These are phyloP conservation scores for Macadamia tetraphylla DNA, from an alignment of 164 flowering plant genomes.

Conservation along the genomic window DNA sequence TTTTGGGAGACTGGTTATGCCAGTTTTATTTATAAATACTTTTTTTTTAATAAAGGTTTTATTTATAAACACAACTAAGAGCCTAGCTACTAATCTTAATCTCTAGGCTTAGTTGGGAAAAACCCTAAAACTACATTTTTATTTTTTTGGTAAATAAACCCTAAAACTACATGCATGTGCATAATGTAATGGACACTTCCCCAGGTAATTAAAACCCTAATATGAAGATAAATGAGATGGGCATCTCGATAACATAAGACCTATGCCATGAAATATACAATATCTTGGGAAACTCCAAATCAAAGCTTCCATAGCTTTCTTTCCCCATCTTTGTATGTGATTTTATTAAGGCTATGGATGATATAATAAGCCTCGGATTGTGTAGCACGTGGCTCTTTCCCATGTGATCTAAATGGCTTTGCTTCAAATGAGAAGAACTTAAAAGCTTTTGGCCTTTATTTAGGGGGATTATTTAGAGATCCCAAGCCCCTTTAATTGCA, in stretches of 20 bases:
- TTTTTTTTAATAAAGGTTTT: no score
- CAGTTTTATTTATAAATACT: no score
- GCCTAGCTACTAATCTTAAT: no score
- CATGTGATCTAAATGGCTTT: constrained; percentile 23
- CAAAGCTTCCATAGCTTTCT: background rate
- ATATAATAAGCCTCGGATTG: constrained; percentile 8
- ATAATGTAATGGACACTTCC: background rate
- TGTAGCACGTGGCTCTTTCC: constrained; percentile 16
- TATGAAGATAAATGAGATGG: background rate
- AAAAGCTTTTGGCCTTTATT: no score
- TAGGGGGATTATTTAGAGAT: no score
- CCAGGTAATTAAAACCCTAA: constrained; percentile 1
- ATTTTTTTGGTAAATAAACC: background rate
- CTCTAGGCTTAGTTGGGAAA: background rate
- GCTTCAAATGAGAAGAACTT: constrained; percentile 11
- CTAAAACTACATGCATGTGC: constrained; percentile 1
- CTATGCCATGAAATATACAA: no score
- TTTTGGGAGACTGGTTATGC: no score
- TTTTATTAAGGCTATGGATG: background rate
- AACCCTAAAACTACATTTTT: background rate
- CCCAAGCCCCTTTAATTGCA: no score
- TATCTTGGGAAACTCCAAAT: background rate
- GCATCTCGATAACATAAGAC: background rate
- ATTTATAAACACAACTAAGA: no score
- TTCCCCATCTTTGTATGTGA: background rate